Evolutionary conservation across 1,284 basidiomycete species (phyloP), one percentile per base, ranked within the genome.

Genomic region (Sporisorium iseilematis-ciliati): DNA sequence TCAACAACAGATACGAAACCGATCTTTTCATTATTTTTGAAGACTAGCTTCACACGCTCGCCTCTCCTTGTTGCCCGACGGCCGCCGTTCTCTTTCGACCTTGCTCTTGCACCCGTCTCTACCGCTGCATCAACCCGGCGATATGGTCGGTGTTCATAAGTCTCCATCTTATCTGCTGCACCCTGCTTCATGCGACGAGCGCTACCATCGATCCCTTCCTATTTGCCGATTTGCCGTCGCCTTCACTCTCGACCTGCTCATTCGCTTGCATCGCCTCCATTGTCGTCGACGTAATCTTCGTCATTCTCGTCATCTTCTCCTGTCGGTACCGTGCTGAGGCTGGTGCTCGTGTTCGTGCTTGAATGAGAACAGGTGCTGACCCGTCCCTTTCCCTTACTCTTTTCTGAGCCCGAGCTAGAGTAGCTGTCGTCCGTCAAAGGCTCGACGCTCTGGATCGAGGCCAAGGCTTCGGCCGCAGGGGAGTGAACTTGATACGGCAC

Each of bases 391-490:
- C 38, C 26, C 54, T 8, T 55, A 7, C 46, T 41, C n/a, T 10
- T 29, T 33, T 31, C 12, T 40, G 42, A 49, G 10, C 41, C 43
- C 5, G 25, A 21, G 33, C 58, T 40, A 4, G 46, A 18, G 35
- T 38, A 38, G 35, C 10, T 8, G 35, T 50, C 23, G 16, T 64
- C 61, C 7, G 26, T 49, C 29, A 70, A 29, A n/a, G 57, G 50
- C 21, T 45, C 51, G 33, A 61, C 35, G 14, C 50, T 38, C 20
- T 62, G 49, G 26, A 65, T 62, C 21, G 58, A 71, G 1, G 57
- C 55, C 33, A 65, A 41, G 2, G 68, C 63, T n/a, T 54, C 48
- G 0, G 53, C 51, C 11, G 55, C 68, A 0, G 56, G 46, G 12
- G 43, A 11, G 14, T 21, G 25, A 21, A 16, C 5, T 26, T 18